These are phyloP conservation scores for Fomitopsis schrenkii DNA, from an alignment of 1,284 basidiomycete species.

Conservation along the genomic window DNA sequence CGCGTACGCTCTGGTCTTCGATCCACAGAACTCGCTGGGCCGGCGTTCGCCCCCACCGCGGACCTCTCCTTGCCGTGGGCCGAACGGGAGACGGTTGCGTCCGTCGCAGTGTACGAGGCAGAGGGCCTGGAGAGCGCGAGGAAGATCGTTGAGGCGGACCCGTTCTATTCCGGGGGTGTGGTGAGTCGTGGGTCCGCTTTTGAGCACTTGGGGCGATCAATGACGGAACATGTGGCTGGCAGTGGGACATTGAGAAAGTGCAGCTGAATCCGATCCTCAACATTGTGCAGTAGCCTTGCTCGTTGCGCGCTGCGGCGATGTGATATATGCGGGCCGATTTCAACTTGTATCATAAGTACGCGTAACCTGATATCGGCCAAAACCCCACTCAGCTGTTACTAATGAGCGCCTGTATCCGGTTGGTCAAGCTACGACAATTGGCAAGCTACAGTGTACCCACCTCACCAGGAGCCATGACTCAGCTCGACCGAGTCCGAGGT, in stretches of 20 bases:
- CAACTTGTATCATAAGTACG: too few relatives aligned
- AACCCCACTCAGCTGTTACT: background rate
- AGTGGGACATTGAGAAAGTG: background rate
- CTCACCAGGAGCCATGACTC: too few relatives aligned
- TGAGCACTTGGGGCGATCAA: slow-evolving; percentile 41
- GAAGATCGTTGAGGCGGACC: background rate
- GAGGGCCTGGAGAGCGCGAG: background rate
- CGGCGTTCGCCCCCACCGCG: background rate
- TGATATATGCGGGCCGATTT: background rate
- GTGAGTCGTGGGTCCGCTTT: background rate
- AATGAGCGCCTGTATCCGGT: too few relatives aligned
- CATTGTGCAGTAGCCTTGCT: background rate
- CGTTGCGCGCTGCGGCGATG: background rate
- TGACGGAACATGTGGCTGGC: slow-evolving; percentile 37
- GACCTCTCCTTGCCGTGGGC: background rate
- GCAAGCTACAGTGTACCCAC: too few relatives aligned
- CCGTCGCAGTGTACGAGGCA: background rate
- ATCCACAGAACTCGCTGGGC: background rate
- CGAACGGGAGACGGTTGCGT: background rate
- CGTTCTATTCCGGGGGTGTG: background rate
- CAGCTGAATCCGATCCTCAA: background rate
- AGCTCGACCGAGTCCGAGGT: too few relatives aligned
- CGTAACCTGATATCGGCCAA: too few relatives aligned
- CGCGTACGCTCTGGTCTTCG: too few relatives aligned
- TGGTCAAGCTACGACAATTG: too few relatives aligned